phyloP scores from a whole-genome alignment of 371 early-diverging fungal genomes.

The Smittium mucronatum region DNA sequence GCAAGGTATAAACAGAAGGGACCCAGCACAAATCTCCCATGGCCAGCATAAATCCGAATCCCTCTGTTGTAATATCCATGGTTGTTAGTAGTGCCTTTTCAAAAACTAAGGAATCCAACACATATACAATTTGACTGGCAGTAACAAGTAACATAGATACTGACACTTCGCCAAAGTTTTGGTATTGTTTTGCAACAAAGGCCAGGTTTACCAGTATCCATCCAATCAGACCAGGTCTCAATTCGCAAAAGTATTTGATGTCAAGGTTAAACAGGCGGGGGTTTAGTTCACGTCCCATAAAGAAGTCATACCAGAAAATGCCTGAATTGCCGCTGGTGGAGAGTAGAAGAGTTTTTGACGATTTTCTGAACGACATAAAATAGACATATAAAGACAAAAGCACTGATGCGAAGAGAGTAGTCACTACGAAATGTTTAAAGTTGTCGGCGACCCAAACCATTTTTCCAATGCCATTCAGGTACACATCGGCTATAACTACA shows the following conservation, averaged over 20 bases:
- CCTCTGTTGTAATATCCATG: conserved; percentile 72
- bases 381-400: conserved; percentile 55
- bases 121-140: conserved; percentile 68
- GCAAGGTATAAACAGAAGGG: conserved; percentile 76
- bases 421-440: conserved; percentile 50
- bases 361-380: conserved; percentile 51
- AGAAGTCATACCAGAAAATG: conserved; percentile 78
- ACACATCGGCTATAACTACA: conserved; percentile 28
- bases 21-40: conserved; percentile 85
- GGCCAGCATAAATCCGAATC: conserved; percentile 87
- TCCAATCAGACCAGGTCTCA: conserved; percentile 65
- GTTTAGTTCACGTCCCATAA: conserved; percentile 75
- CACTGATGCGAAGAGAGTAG: conserved; percentile 50
- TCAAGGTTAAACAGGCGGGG: conserved; percentile 66
- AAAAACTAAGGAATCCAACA: conserved; percentile 56
- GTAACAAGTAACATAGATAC: conserved; percentile 64
- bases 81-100: conserved; percentile 69
- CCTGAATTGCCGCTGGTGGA: conserved; percentile 85
- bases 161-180: conserved; percentile 47
- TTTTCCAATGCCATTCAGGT: conserved; percentile 38
- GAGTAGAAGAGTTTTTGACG: conserved; percentile 38
- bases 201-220: conserved; percentile 66
- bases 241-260: conserved; percentile 83
- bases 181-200: conserved; percentile 60
- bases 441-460: conserved; percentile 64